Conservation (phyloP, 192 early-diverging fungal species). For the Phycomyces nitens region DNA sequence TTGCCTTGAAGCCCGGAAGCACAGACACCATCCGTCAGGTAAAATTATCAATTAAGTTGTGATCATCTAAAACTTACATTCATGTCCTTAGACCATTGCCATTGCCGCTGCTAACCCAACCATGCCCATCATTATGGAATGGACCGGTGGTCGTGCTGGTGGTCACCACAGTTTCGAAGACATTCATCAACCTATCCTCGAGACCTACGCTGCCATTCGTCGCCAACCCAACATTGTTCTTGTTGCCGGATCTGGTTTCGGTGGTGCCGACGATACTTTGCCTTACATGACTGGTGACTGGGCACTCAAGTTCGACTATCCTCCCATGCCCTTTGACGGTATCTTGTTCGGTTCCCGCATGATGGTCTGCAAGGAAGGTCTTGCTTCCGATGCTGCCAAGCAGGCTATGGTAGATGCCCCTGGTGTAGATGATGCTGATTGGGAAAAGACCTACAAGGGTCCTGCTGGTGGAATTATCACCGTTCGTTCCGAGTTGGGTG, state of each 20-base stretch:
- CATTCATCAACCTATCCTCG: slow-evolving; percentile 87
- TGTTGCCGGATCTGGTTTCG: slow-evolving; percentile 91
- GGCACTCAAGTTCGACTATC: slow-evolving; percentile 70
- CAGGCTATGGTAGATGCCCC: slow-evolving; percentile 81
- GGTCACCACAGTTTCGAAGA: slow-evolving; percentile 97
- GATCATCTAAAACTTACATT: slow-evolving; percentile 11
- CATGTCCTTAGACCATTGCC: slow-evolving; percentile 49
- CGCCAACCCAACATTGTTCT: slow-evolving; percentile 75
- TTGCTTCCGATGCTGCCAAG: slow-evolving; percentile 76
- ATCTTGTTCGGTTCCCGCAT: slow-evolving; percentile 93
- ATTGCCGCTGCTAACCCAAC: slow-evolving; percentile 80
- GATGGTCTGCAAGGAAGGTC: slow-evolving; percentile 89
- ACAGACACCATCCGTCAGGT: slow-evolving; percentile 72
- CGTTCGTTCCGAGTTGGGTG: slow-evolving; percentile 84
- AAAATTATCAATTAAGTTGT: neutral
- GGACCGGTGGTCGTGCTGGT: slow-evolving; percentile 95
- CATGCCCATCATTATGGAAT: slow-evolving; percentile 89
- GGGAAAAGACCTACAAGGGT: slow-evolving; percentile 82
- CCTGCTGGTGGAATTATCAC: slow-evolving; percentile 80
- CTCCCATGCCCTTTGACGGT: slow-evolving; percentile 96
- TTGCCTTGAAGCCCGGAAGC: slow-evolving; percentile 84
- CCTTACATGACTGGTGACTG: slow-evolving; percentile 95
- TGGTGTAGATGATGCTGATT: slow-evolving; percentile 75
- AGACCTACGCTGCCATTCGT: slow-evolving; percentile 83
- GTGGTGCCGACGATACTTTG: slow-evolving; percentile 77